Base-by-base conservation (phyloP, 768 basidiomycete species). In the Lentinula guzmanii region DNA sequence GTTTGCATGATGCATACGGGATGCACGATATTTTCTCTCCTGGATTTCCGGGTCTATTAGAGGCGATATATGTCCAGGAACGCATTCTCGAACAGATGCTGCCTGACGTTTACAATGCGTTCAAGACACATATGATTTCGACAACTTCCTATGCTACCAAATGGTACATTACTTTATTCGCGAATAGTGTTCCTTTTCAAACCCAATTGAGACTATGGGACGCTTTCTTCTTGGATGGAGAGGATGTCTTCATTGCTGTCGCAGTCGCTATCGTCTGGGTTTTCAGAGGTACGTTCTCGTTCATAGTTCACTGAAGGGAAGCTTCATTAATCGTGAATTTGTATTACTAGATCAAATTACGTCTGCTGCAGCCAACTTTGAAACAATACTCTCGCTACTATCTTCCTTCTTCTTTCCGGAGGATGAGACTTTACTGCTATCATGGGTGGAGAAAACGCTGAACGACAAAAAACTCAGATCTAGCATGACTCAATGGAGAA, bases 161-260 rank as follows among this genome's bases (percentile, higher is more conserved):
- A 74, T 98, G 97, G 97, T 99, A 98, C 71, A 98, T 99, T 73
- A 98, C 97, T 2, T 78, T 98, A 13, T 99, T 98, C 69, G 86
- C 95, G 54, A 97, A 96, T 70, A 91, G 92, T 0, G 89, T 99
- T 46, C 94, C 96, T 24, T 98, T 96, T 72, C 92, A 95, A 73
- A 93, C 90, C 52, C 95, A 98, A 75, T 75, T 98, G 31, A 82
- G 97, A 63, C 70, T 99, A 34, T 99, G 96, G 96, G 97, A 99
- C 70, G 93, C 84, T 10, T 91, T 97, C 69, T 77, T 97, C 51
- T 74, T 95, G 21, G 96, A 98, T 64, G 97, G 97, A 9, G 82
- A 86, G 66, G 96, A 99, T 68, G 74, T 95, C 1, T 92, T 97
- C 65, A 79, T 98, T 52, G 84, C 92, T 51, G 84, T 92, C 8